phyloP scores from a whole-genome alignment of 495 filamentous ascomycete species.

The Lasiosphaeris hirsuta region DNA sequence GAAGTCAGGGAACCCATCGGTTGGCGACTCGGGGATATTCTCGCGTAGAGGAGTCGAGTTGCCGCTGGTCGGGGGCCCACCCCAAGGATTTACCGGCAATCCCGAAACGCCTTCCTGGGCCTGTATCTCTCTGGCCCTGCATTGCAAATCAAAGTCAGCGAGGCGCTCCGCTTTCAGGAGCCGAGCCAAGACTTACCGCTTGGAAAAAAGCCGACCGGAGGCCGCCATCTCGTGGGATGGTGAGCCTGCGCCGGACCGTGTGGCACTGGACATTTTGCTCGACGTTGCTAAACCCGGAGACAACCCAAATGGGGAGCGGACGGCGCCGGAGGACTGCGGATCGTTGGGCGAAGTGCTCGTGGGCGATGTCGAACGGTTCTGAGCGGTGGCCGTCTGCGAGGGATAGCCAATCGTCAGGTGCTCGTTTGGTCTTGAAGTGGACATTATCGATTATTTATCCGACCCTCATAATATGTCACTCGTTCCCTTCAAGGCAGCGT shows the following conservation, averaged over 20 bases:
- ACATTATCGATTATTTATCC: constrained; percentile 82
- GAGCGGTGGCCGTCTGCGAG: constrained; percentile 54
- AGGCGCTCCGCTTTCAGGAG: constrained; percentile 14
- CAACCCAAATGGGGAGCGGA: constrained; percentile 73
- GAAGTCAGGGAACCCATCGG: constrained; percentile 92
- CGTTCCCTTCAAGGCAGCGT: constrained; percentile 16
- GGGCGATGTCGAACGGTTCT: constrained; percentile 78
- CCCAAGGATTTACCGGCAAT: constrained; percentile 82
- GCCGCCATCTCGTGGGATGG: constrained; percentile 85
- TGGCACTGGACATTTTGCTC: constrained; percentile 66
- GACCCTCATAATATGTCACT: constrained; percentile 39
- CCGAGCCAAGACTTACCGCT: constrained; percentile 63
- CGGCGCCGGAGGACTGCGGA: constrained; percentile 58
- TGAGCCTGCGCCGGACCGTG: constrained; percentile 90
- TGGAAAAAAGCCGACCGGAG: constrained; percentile 74
- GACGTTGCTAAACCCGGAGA: constrained; percentile 60
- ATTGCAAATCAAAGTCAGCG: constrained; percentile 14
- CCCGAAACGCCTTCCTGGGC: constrained; percentile 79
- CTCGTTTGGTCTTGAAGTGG: constrained; percentile 77
- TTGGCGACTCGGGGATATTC: constrained; percentile 95
- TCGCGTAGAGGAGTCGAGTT: constrained; percentile 94
- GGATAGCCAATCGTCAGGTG: constrained; percentile 69
- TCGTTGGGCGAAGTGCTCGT: constrained; percentile 88
- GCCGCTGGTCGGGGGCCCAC: constrained; percentile 83
- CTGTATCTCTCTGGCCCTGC: constrained; percentile 91